Evolutionary conservation across 257 asterid species (phyloP).

Genomic region (Przewalskia tangutica): DNA sequence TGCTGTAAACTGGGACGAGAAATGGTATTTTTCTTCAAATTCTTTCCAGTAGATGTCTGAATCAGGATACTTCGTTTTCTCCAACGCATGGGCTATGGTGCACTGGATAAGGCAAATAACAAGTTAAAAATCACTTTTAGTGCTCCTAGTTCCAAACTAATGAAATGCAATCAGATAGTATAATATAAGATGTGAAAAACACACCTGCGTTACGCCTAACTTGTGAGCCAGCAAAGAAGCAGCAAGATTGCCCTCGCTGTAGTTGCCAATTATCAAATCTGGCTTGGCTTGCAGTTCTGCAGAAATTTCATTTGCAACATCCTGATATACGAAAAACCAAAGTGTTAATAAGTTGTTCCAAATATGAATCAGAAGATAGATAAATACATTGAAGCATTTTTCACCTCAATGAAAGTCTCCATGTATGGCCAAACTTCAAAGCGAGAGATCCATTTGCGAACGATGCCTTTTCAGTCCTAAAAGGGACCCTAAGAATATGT

Average conservation of each 20-base stretch:
- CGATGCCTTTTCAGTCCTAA: too few relatives aligned
- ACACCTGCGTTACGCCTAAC: slow-evolving; percentile 89
- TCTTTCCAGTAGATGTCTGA: too few relatives aligned
- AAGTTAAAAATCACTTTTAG: neutral
- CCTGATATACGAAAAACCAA: slow-evolving; percentile 24
- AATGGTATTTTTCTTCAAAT: too few relatives aligned
- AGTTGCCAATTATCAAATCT: slow-evolving; percentile 88
- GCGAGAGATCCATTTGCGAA: too few relatives aligned
- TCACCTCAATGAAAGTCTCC: too few relatives aligned
- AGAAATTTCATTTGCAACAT: slow-evolving; percentile 72
- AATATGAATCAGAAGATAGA: neutral
- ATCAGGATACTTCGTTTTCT: too few relatives aligned
- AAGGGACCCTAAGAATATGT: too few relatives aligned
- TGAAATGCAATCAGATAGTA: neutral
- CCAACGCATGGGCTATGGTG: too few relatives aligned
- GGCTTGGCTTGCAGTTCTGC: slow-evolving; percentile 80
- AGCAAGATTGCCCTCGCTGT: slow-evolving; percentile 91
- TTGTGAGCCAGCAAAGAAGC: slow-evolving; percentile 93
- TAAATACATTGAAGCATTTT: neutral
- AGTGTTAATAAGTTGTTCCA: neutral
- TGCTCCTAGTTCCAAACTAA: neutral
- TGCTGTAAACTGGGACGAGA: too few relatives aligned
- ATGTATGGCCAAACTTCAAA: too few relatives aligned
- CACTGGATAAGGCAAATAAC: neutral
- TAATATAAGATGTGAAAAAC: neutral